A percentile compares a stretch with the other conserved stretches of the same genome.
These are phyloP conservation scores for Stramenopiles sp. DNA, from an alignment of 352 stramenopile genomes.

Conservation along the genomic window DNA sequence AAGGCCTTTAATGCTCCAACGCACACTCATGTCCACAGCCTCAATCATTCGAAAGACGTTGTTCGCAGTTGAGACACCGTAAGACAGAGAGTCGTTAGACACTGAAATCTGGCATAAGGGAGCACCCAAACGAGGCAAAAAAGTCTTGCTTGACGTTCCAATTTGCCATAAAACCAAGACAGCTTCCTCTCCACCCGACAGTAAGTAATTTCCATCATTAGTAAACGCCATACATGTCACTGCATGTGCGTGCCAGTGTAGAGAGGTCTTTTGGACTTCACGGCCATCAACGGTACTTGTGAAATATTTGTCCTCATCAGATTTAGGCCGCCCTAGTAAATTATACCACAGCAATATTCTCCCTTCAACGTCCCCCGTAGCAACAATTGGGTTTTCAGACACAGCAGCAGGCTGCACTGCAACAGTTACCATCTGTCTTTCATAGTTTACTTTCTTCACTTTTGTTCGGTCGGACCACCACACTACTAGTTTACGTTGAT, in stretches of 20 bases:
- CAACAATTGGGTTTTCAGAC: not conserved
- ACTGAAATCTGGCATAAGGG: conserved; percentile 36
- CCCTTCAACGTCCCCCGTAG: not conserved
- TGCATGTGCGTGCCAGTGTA: conserved; percentile 61
- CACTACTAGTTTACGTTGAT: not conserved
- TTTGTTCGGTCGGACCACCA: not conserved
- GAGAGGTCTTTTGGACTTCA: conserved; percentile 1
- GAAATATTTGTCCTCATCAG: not conserved
- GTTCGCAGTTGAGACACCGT: conserved; percentile 41
- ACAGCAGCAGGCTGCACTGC: not conserved
- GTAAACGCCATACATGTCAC: conserved; percentile 48
- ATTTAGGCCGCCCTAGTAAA: not conserved
- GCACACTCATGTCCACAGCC: conserved; percentile 4
- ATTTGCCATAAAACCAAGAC: conserved; percentile 62
- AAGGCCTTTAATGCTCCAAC: not conserved
- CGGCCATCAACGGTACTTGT: not conserved
- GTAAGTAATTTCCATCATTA: conserved; percentile 42
- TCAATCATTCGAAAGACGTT: conserved; percentile 27
- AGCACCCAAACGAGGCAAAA: conserved; percentile 48
- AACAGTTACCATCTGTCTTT: not conserved
- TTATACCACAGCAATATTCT: not conserved
- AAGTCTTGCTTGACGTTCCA: conserved; percentile 41
- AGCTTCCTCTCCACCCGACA: conserved; percentile 56
- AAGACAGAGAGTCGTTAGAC: conserved; percentile 34
- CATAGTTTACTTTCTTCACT: not conserved